Conservation (phyloP, 2,329 filamentous ascomycete genomes). For the Monilinia aucupariae region DNA sequence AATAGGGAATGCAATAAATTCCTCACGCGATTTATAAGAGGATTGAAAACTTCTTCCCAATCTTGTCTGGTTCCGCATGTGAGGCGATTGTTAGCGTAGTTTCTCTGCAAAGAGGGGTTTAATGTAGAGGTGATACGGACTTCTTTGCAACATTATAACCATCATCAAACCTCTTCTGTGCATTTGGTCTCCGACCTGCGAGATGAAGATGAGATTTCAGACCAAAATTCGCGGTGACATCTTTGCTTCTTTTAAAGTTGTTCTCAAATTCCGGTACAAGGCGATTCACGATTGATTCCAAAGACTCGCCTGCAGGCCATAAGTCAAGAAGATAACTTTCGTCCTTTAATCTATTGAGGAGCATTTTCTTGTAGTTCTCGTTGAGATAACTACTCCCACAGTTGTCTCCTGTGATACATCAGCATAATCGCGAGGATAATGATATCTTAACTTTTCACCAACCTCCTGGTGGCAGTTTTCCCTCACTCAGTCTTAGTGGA, state of each 20-base stretch:
- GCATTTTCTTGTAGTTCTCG: slow-evolving; percentile 11
- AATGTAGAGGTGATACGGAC: not conserved
- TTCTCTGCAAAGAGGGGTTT: too few species aligned
- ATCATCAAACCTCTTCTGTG: slow-evolving; percentile 6
- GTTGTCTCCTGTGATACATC: slow-evolving; percentile 13
- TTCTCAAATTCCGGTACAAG: slow-evolving; percentile 1
- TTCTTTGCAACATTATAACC: not conserved
- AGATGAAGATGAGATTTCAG: not conserved
- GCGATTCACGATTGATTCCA: slow-evolving; percentile 13
- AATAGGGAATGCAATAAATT: slow-evolving; percentile 17
- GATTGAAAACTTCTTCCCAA: slow-evolving; percentile 20
- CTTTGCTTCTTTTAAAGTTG: slow-evolving; percentile 7
- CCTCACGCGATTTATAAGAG: slow-evolving; percentile 18
- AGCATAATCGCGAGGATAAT: not conserved
- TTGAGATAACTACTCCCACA: slow-evolving; percentile 21
- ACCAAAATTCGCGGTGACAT: not conserved
- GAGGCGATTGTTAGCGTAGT: not conserved
- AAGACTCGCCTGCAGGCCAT: not conserved
- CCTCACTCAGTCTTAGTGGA: slow-evolving; percentile 26
- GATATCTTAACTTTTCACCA: not conserved
- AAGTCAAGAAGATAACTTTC: slow-evolving; percentile 14
- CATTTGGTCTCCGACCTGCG: not conserved
- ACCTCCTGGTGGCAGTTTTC: slow-evolving; percentile 22
- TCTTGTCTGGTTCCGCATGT: slow-evolving; percentile 17
- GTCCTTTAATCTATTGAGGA: slow-evolving; percentile 1